Percentiles rank a stretch among this genome's conserved stretches.
Conservation (phyloP, 148 eudicot species). For the Rhododendron ovatum region DNA sequence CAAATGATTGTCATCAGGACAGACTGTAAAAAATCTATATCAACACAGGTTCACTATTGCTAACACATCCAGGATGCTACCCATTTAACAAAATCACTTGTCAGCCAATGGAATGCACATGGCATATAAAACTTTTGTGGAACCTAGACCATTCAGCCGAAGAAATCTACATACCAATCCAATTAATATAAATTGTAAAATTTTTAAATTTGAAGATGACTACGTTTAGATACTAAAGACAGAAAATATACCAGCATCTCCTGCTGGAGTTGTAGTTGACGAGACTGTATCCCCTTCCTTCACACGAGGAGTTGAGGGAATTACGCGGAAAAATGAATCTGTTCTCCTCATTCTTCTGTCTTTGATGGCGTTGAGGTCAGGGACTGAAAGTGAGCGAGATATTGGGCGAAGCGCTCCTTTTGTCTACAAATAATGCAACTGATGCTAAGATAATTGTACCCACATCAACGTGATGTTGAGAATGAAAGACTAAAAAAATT, state of each 20-base stretch:
- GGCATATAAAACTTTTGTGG: neutral
- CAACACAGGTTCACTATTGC: neutral
- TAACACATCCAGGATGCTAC: neutral
- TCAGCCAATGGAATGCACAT: neutral
- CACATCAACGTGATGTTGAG: neutral
- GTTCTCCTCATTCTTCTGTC: constrained; percentile 35
- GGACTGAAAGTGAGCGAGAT: constrained; percentile 70
- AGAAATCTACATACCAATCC: neutral
- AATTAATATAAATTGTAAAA: neutral
- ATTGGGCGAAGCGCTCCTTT: constrained; percentile 42
- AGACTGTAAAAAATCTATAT: neutral
- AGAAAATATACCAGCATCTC: constrained; percentile 25
- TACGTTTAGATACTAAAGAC: neutral
- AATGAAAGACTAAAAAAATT: neutral
- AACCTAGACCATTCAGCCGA: neutral
- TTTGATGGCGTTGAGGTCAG: constrained; percentile 38
- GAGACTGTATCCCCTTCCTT: constrained; percentile 34
- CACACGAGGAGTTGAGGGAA: constrained; percentile 65
- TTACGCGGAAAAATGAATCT: constrained; percentile 71
- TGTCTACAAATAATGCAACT: constrained; percentile 34
- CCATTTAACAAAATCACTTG: neutral
- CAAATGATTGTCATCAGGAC: neutral
- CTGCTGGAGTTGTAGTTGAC: constrained; percentile 21
- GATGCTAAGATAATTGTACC: constrained; percentile 4
- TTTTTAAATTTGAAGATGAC: neutral